Evolutionary conservation across 2,329 filamentous ascomycete genomes (phyloP).

Genomic region (Verticillium alfalfae): DNA sequence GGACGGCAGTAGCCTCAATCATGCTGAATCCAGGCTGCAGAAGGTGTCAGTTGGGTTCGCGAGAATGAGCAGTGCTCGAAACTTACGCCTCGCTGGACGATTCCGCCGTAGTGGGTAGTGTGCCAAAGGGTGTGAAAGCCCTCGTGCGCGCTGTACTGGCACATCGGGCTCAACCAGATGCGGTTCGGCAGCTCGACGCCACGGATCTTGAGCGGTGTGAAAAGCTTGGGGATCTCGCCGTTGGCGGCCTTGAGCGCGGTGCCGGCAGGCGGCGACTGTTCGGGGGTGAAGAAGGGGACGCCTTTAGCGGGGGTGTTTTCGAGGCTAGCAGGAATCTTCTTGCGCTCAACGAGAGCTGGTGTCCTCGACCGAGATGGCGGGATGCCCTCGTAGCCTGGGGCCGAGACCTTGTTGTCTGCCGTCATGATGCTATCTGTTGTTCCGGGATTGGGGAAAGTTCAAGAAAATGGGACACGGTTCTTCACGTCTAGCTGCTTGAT

Average conservation of each 20-base stretch:
- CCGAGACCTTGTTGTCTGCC: neutral
- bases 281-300: conserved; percentile 42
- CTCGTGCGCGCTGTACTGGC: conserved; percentile 37
- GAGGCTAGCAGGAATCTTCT: conserved; percentile 12
- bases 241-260: conserved; percentile 35
- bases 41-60: neutral
- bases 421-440: neutral
- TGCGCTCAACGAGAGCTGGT: conserved; percentile 12
- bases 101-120: conserved; percentile 66
- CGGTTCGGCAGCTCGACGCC: conserved; percentile 38
- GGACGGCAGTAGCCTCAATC: conserved; percentile 62
- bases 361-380: conserved; percentile 16
- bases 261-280: conserved; percentile 36
- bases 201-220: conserved; percentile 40
- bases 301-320: conserved; percentile 20
- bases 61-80: neutral
- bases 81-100: conserved; percentile 57
- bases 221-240: conserved; percentile 45
- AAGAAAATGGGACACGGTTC: no score
- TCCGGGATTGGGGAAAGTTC: no score
- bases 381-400: conserved; percentile 14
- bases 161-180: conserved; percentile 40
- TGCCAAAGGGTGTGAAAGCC: conserved; percentile 69
- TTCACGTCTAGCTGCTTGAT: no score
- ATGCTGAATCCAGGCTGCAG: conserved; percentile 22